These are phyloP conservation scores for Geosmithia flava DNA, from an alignment of 2,329 filamentous ascomycete species.

Conservation along the genomic window DNA sequence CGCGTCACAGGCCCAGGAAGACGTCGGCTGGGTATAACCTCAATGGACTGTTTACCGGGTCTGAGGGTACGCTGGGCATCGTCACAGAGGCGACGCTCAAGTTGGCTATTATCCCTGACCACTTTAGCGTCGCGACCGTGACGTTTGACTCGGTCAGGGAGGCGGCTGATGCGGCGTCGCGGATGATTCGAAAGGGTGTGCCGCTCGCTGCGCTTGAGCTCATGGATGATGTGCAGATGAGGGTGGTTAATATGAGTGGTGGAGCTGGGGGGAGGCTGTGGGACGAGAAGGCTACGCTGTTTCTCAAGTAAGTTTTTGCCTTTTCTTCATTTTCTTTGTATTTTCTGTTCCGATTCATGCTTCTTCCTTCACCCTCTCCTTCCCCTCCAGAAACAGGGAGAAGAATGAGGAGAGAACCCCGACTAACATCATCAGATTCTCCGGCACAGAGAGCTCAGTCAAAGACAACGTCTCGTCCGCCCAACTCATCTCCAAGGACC, in stretches of 20 bases:
- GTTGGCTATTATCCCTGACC: constrained; percentile 49
- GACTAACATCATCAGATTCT: constrained; percentile 29
- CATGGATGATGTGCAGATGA: constrained; percentile 55
- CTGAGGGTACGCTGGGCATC: constrained; percentile 59
- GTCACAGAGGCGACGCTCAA: constrained; percentile 61
- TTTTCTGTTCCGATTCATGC: too few species aligned
- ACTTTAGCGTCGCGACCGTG: constrained; percentile 53
- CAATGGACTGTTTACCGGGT: constrained; percentile 55
- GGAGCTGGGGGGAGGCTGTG: constrained; percentile 47
- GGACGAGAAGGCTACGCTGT: constrained; percentile 59
- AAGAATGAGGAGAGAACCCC: too few species aligned
- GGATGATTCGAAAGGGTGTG: constrained; percentile 51
- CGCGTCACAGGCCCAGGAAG: constrained; percentile 52
- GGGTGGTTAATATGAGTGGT: constrained; percentile 49
- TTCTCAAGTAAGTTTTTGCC: constrained; percentile 42
- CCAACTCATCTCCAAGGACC: constrained; percentile 36
- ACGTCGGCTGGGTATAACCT: constrained; percentile 62
- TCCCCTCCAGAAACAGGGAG: constrained; percentile 10
- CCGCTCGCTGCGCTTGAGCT: constrained; percentile 55
- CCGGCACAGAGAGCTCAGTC: constrained; percentile 49
- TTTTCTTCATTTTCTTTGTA: background rate
- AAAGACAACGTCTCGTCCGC: constrained; percentile 45
- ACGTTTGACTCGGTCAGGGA: constrained; percentile 45
- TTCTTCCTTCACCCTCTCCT: too few species aligned
- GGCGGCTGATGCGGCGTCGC: constrained; percentile 51